Evolutionary conservation across 164 flowering plant species (phyloP).

Genomic region (Aristolochia californica): DNA sequence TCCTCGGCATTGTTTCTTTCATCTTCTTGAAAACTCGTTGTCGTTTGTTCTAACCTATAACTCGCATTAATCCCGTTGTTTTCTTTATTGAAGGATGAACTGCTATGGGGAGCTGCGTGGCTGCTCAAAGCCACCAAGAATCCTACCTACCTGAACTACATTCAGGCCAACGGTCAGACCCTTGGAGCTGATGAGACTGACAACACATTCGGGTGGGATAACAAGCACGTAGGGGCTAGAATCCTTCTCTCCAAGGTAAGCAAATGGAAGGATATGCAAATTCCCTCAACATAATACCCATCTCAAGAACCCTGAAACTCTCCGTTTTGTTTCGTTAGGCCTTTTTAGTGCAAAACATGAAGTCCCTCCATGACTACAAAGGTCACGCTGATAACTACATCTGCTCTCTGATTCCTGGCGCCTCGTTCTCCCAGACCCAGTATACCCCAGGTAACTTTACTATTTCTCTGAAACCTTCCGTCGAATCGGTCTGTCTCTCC

Average conservation of each 20-base stretch:
- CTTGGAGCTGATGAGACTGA: constrained; percentile 79
- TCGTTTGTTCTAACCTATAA: neutral
- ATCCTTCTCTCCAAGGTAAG: constrained; percentile 75
- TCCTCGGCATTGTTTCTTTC: constrained; percentile 1
- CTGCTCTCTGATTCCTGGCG: constrained; percentile 68
- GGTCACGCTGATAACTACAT: constrained; percentile 77
- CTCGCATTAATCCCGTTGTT: too few relatives aligned
- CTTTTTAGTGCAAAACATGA: constrained; percentile 62
- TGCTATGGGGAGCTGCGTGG: constrained; percentile 98
- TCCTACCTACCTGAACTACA: constrained; percentile 58
- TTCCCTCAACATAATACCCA: too few relatives aligned
- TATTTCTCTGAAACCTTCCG: too few relatives aligned
- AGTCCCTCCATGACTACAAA: constrained; percentile 71
- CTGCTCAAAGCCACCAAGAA: constrained; percentile 70
- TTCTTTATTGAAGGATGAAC: constrained; percentile 60
- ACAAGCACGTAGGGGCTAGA: constrained; percentile 89
- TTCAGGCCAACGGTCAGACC: constrained; percentile 61
- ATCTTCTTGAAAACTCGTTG: too few relatives aligned
- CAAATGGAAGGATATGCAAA: neutral
- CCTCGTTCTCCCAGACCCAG: constrained; percentile 42
- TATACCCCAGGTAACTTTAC: constrained; percentile 59
- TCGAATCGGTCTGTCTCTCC: too few relatives aligned
- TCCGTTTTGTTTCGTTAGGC: constrained; percentile 30
- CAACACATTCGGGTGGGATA: constrained; percentile 90
- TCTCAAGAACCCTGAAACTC: neutral